Evolutionary conservation across 2,329 filamentous ascomycete genomes (phyloP).

Genomic region (Fusarium continuum): DNA sequence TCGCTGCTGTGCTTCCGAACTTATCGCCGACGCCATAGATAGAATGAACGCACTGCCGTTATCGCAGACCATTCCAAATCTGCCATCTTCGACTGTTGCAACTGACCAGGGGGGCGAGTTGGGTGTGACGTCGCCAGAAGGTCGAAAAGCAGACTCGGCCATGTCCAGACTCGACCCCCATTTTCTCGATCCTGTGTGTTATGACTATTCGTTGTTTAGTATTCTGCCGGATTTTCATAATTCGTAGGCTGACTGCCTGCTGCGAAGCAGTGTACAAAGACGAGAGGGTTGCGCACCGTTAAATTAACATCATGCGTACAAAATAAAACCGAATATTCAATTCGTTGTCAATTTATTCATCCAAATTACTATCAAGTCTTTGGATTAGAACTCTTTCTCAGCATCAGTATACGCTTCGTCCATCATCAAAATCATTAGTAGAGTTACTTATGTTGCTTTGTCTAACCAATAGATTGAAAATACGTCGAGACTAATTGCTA

Average conservation of each 20-base stretch:
- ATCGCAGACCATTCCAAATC: conserved; percentile 3
- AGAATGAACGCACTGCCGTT: conserved; percentile 36
- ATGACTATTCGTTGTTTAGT: conserved; percentile 19
- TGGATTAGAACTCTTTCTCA: too few species aligned
- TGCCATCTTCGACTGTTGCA: not conserved
- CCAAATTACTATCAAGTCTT: too few species aligned
- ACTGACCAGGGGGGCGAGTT: conserved; percentile 1
- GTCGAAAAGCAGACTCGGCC: not conserved
- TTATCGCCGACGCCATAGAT: conserved; percentile 34
- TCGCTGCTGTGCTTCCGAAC: conserved; percentile 23
- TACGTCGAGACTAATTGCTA: too few species aligned
- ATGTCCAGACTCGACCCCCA: conserved; percentile 13
- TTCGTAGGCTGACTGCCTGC: not conserved
- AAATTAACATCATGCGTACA: too few species aligned
- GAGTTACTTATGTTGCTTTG: too few species aligned
- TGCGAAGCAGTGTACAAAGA: too few species aligned
- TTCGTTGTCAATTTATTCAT: too few species aligned
- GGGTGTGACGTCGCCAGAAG: not conserved
- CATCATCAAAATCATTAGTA: too few species aligned
- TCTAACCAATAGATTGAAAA: too few species aligned
- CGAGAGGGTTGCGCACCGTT: too few species aligned
- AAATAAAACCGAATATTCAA: too few species aligned
- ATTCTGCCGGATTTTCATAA: conserved; percentile 18
- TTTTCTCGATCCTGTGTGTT: conserved; percentile 18
- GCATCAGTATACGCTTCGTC: too few species aligned